Evolutionary conservation across 352 stramenopile genomes (phyloP).

Genomic region (Pythium aquatile): DNA sequence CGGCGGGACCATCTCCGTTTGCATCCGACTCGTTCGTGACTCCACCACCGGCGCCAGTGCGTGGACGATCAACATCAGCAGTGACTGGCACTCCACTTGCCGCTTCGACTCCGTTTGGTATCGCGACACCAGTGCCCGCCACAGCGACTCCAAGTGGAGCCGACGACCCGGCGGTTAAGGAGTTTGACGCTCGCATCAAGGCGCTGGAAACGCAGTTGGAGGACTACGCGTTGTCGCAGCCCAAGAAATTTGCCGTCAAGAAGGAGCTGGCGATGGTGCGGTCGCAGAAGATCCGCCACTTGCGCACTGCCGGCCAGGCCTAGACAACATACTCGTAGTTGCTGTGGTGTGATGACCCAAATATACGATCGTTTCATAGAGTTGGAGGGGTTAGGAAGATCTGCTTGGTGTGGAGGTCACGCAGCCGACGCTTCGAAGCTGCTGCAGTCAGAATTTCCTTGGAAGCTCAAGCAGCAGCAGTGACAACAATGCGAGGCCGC

Average conservation of each 20-base stretch:
- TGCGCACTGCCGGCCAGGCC: slow-evolving; percentile 31
- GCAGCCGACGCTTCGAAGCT: neutral
- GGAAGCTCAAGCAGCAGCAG: neutral
- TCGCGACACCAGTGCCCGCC: neutral
- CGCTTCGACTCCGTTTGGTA: neutral
- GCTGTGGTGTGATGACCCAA: slow-evolving; percentile 8
- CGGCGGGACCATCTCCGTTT: neutral
- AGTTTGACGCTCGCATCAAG: slow-evolving; percentile 33
- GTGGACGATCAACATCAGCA: neutral
- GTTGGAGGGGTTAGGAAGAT: neutral
- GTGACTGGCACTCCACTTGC: neutral
- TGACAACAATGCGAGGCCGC: slow-evolving; percentile 14
- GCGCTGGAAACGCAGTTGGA: slow-evolving; percentile 60
- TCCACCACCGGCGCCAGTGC: neutral
- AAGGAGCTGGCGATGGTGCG: slow-evolving; percentile 79
- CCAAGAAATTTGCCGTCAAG: slow-evolving; percentile 73
- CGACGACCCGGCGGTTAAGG: slow-evolving; percentile 17
- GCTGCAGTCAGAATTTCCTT: neutral
- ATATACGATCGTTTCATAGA: slow-evolving; percentile 23
- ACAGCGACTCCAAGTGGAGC: neutral
- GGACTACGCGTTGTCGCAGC: slow-evolving; percentile 61
- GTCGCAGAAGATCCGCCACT: slow-evolving; percentile 60
- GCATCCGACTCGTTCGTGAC: neutral
- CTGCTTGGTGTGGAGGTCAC: neutral
- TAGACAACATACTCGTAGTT: neutral